phyloP scores from a whole-genome alignment of 176 grass and related monocot species.

The Cenchrus americanus region DNA sequence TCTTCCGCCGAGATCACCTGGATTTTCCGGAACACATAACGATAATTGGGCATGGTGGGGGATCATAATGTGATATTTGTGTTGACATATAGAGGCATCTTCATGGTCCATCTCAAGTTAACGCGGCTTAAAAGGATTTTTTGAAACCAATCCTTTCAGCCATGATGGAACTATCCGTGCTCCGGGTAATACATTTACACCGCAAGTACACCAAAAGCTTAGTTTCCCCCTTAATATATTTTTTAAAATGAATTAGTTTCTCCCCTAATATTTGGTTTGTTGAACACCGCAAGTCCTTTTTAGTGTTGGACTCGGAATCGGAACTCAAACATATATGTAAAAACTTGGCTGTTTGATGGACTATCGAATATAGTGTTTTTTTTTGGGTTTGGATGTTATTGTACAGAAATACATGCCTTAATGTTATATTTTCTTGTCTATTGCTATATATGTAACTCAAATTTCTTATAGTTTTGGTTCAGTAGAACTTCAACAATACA shows the following conservation, averaged over 20 bases:
- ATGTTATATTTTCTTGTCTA: neutral
- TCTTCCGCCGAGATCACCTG: no score
- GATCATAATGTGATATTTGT: no score
- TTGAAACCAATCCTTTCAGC: neutral
- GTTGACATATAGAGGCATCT: no score
- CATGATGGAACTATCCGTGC: neutral
- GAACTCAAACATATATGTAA: neutral
- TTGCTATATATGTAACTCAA: neutral
- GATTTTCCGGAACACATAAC: no score
- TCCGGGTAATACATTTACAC: neutral
- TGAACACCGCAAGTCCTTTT: neutral
- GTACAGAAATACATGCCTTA: neutral
- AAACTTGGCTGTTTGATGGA: slow-evolving; percentile 14
- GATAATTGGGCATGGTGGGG: no score
- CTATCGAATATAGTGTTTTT: neutral
- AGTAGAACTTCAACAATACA: no score
- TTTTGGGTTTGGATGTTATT: neutral
- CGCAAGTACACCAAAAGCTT: neutral
- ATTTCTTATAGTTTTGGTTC: no score
- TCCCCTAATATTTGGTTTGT: neutral
- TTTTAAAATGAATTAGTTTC: no score
- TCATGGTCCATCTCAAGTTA: slow-evolving; percentile 33
- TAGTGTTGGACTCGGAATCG: no score
- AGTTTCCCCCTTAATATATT: no score
- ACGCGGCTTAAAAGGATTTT: slow-evolving; percentile 22